A percentile compares a stretch with the other conserved stretches of the same genome.
Conservation (phyloP, 2,329 filamentous ascomycete species). For the Corynespora cassiicola region DNA sequence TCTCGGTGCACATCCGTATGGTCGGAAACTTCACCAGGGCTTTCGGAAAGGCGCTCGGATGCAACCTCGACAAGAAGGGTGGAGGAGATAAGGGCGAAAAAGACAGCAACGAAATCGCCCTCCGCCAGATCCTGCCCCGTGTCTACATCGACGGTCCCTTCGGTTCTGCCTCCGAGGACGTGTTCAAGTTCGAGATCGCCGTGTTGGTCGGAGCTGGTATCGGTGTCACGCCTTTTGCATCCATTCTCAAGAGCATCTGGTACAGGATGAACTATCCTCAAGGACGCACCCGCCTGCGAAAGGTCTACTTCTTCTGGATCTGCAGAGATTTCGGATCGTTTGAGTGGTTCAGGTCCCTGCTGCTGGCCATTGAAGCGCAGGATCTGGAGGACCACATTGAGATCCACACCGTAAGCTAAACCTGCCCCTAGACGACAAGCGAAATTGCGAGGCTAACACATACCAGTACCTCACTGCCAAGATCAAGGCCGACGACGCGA, state of each 20-base stretch:
- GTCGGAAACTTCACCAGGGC: conserved; percentile 81
- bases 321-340: conserved; percentile 88
- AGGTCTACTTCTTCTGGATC: conserved; percentile 94
- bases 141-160: conserved; percentile 87
- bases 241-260: conserved; percentile 81
- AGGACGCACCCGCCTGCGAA: conserved; percentile 77
- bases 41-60: conserved; percentile 74
- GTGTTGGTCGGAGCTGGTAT: conserved; percentile 59
- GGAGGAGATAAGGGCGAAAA: conserved; percentile 52
- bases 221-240: conserved; percentile 60
- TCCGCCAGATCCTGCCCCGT: conserved; percentile 76
- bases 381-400: conserved; percentile 85
- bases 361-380: conserved; percentile 85
- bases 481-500: conserved; percentile 84
- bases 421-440: neutral
- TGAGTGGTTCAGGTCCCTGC: conserved; percentile 86
- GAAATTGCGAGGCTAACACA: conserved; percentile 19
- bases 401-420: conserved; percentile 71
- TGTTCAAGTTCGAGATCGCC: conserved; percentile 72
- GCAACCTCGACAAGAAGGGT: conserved; percentile 69
- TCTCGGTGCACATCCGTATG: conserved; percentile 83
- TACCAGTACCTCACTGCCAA: conserved; percentile 78
- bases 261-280: conserved; percentile 90
- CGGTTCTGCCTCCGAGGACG: conserved; percentile 84
- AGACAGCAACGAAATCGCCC: conserved; percentile 69